Percentiles rank a stretch among this genome's conserved stretches.
Conservation (phyloP, 805 yeast species). For the Cyberlindnera misumaiensis region DNA sequence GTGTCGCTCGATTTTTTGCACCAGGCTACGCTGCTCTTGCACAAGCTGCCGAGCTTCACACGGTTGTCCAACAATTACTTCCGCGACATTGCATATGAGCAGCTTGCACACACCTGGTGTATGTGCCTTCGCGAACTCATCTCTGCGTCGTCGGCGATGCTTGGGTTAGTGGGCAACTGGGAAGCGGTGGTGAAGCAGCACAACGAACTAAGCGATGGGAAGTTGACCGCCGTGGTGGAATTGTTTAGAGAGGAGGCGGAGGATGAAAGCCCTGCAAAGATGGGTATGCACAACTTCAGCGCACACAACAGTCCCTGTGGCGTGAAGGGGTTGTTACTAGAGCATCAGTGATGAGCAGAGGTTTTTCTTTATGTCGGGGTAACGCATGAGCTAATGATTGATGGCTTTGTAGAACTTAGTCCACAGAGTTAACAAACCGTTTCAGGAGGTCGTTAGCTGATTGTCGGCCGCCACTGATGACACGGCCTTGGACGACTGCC, state of each 20-base stretch:
- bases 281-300: conserved; percentile 17
- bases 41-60: conserved; percentile 59
- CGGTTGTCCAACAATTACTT: conserved; percentile 36
- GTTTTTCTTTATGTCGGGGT: not conserved
- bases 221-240: conserved; percentile 38
- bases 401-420: not conserved
- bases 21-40: conserved; percentile 51
- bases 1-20: conserved; percentile 57
- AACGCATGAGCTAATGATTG: not conserved
- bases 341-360: not conserved
- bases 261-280: conserved; percentile 8
- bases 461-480: not conserved
- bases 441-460: not conserved
- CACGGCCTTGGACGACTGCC: not conserved
- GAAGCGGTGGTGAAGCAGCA: conserved; percentile 36
- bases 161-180: conserved; percentile 33
- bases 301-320: conserved; percentile 20
- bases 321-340: conserved; percentile 5
- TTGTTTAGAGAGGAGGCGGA: conserved; percentile 34
- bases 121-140: conserved; percentile 32
- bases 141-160: conserved; percentile 11
- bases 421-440: not conserved
- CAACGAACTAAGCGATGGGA: conserved; percentile 35
- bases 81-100: conserved; percentile 50
- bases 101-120: conserved; percentile 53